Conservation (phyloP, 2,329 filamentous ascomycete species). For the Botrytis squamosa region DNA sequence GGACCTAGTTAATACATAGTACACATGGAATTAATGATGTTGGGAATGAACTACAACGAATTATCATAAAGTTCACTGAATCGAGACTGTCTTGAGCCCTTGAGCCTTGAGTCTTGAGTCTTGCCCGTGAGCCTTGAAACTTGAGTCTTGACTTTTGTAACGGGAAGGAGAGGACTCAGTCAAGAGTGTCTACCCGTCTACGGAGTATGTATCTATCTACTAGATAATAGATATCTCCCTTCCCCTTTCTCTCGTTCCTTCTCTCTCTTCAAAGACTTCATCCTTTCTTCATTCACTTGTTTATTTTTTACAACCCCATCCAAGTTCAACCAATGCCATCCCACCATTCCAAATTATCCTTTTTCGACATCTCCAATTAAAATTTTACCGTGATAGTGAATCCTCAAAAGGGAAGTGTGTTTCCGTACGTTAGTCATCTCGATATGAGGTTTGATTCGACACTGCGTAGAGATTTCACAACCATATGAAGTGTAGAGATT, state of each 20-base stretch:
- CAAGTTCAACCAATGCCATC: background rate
- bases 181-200: background rate
- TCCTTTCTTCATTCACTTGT: background rate
- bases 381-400: background rate
- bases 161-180: background rate
- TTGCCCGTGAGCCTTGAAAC: background rate
- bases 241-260: background rate
- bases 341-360: background rate
- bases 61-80: background rate
- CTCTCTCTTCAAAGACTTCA: background rate
- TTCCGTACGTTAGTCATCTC: background rate
- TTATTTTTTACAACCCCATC: background rate
- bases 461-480: too few species aligned
- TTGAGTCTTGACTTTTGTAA: background rate
- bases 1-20: background rate
- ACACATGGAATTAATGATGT: too few species aligned
- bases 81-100: background rate
- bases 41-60: background rate
- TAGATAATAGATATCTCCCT: background rate
- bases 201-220: too few species aligned
- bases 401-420: background rate
- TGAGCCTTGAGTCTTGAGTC: background rate
- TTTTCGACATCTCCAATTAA: background rate
- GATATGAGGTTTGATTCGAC: background rate
- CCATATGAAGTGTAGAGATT: too few species aligned